Percentiles rank a stretch among this genome's conserved stretches.
Conservation (phyloP, 129 eudicot genomes). For the Saussurea involucrata region DNA sequence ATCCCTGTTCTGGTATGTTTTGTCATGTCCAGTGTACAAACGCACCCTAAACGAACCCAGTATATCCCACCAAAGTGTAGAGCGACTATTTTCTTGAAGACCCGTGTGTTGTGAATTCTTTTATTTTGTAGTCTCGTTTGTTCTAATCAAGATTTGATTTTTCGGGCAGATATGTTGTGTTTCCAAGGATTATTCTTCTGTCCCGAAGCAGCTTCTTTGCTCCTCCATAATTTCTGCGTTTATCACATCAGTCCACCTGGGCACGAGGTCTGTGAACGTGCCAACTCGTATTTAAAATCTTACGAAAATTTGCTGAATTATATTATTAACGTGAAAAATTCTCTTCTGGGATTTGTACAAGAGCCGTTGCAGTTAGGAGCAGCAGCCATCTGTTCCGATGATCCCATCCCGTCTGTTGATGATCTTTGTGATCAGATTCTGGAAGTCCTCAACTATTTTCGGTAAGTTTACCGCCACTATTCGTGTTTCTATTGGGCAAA, state of each 20-base stretch:
- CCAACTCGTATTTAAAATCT: not conserved
- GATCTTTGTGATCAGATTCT: slow-evolving; percentile 73
- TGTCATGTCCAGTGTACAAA: too few relatives aligned
- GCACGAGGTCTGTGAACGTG: slow-evolving; percentile 86
- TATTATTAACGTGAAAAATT: slow-evolving; percentile 44
- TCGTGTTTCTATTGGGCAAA: too few relatives aligned
- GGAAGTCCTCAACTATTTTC: slow-evolving; percentile 64
- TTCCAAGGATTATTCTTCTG: slow-evolving; percentile 98
- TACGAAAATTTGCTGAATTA: not conserved
- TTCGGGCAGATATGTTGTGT: slow-evolving; percentile 79
- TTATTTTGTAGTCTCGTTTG: not conserved
- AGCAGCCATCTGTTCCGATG: slow-evolving; percentile 56
- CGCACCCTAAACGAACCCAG: too few relatives aligned
- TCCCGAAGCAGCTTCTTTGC: slow-evolving; percentile 95
- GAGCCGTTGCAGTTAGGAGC: slow-evolving; percentile 93
- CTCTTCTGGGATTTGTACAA: slow-evolving; percentile 53
- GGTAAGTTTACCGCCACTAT: slow-evolving; percentile 23
- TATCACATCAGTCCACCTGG: slow-evolving; percentile 99
- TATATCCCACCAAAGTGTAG: too few relatives aligned
- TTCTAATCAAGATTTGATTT: not conserved
- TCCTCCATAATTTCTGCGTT: slow-evolving; percentile 94
- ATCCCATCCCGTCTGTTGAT: slow-evolving; percentile 50
- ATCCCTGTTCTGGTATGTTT: too few relatives aligned
- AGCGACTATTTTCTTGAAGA: not conserved
- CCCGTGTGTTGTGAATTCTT: not conserved